These are phyloP conservation scores for Colletotrichum tabaci DNA, from an alignment of 2,329 filamentous ascomycete genomes.

Conservation along the genomic window DNA sequence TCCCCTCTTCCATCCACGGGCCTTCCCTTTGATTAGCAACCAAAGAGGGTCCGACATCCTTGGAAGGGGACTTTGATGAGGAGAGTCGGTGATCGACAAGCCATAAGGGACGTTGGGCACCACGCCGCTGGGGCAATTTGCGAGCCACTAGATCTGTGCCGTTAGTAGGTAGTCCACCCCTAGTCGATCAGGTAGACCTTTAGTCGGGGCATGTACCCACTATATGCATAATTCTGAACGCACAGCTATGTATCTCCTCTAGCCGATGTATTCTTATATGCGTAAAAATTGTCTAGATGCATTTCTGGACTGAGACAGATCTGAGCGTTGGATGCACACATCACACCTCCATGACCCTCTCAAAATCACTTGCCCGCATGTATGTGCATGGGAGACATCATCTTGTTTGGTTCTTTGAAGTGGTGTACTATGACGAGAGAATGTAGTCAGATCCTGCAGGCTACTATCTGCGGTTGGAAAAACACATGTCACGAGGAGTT, in stretches of 20 bases:
- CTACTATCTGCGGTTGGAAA: not conserved
- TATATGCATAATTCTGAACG: not conserved
- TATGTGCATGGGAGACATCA: not conserved
- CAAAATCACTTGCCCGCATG: too few relatives aligned
- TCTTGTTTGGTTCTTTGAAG: not conserved
- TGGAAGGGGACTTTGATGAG: constrained; percentile 31
- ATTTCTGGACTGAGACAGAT: not conserved
- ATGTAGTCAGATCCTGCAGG: not conserved
- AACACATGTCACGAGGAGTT: constrained; percentile 4
- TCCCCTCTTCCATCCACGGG: constrained; percentile 24
- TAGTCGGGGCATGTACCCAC: not conserved
- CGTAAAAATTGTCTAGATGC: not conserved
- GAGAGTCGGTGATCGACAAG: constrained; percentile 32
- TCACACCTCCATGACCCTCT: not conserved
- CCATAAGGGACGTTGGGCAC: constrained; percentile 34
- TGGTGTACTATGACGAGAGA: not conserved
- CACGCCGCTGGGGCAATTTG: constrained; percentile 17
- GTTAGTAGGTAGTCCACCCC: not conserved
- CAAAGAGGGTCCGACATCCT: constrained; percentile 23
- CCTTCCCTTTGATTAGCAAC: constrained; percentile 30
- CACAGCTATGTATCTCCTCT: not conserved
- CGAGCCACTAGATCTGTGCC: constrained; percentile 12
- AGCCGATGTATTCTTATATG: not conserved
- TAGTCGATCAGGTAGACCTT: not conserved
- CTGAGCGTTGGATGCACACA: not conserved